Percentiles rank a stretch among this genome's conserved stretches.
Evolutionary conservation across 768 basidiomycete species (phyloP).

Genomic region (Macrolepiota dolichaula): DNA sequence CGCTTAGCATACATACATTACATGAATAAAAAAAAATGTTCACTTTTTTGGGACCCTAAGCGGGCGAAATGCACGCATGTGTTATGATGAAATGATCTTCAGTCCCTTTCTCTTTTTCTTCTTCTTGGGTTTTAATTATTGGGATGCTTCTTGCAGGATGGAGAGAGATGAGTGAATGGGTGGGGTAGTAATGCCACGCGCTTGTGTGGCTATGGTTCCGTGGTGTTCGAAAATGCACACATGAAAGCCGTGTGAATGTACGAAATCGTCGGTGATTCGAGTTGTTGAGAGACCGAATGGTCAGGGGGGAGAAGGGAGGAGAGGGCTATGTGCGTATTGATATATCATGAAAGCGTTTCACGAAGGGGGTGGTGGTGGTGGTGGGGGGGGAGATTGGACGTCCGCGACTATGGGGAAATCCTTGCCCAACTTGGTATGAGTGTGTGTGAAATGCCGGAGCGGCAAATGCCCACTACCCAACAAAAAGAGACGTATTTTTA

Average conservation of each 20-base stretch:
- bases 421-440: no score
- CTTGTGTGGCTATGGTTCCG: neutral
- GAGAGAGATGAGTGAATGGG: neutral
- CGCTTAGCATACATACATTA: neutral
- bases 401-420: no score
- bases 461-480: neutral
- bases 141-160: neutral
- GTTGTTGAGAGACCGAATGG: neutral
- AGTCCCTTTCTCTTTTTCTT: neutral
- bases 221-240: neutral
- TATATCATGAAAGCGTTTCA: neutral
- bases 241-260: neutral
- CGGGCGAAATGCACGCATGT: neutral
- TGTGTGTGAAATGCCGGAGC: neutral
- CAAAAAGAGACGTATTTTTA: neutral
- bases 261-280: neutral
- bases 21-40: neutral
- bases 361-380: no score
- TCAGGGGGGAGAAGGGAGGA: neutral
- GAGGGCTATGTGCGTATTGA: neutral
- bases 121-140: no score
- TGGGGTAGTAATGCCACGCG: neutral
- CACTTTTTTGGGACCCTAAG: neutral
- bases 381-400: no score
- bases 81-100: neutral